Conservation (phyloP, 2,329 filamentous ascomycete genomes). For the Hymenoscyphus infarciens region DNA sequence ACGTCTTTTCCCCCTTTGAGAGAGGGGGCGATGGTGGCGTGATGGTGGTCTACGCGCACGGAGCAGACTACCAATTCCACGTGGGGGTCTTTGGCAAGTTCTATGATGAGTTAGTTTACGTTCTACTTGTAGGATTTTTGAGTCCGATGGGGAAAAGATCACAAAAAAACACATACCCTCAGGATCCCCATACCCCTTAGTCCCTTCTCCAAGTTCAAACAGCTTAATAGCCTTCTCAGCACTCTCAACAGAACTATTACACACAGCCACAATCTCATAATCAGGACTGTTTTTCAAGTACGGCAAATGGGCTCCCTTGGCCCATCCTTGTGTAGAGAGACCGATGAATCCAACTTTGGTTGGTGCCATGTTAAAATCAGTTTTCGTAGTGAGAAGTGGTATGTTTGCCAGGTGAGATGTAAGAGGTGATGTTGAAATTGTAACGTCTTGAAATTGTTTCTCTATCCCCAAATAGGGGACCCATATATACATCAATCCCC, state of each 20-base stretch:
- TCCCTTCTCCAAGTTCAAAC: conserved; percentile 38
- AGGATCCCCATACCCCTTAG: conserved; percentile 43
- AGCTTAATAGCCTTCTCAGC: conserved; percentile 41
- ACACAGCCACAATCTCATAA: conserved; percentile 48
- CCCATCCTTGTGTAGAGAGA: conserved; percentile 35
- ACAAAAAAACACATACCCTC: conserved; percentile 24
- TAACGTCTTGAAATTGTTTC: no score
- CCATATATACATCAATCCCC: no score
- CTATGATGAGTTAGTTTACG: conserved; percentile 12
- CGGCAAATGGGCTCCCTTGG: conserved; percentile 37
- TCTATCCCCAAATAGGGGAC: no score
- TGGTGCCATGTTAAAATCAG: conserved; percentile 21
- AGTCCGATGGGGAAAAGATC: background rate
- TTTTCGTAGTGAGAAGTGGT: background rate
- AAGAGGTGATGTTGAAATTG: background rate
- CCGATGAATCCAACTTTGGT: conserved; percentile 27
- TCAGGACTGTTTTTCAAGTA: conserved; percentile 25
- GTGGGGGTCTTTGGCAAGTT: conserved; percentile 44
- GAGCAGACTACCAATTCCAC: conserved; percentile 47
- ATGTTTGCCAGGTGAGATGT: background rate
- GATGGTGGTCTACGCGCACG: conserved; percentile 44
- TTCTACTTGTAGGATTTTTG: background rate
- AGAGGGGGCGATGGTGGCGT: conserved; percentile 40
- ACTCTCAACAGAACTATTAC: conserved; percentile 44
- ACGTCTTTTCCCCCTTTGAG: conserved; percentile 46